These are phyloP conservation scores for Thermomucor indicae-seudaticae DNA, from an alignment of 371 early-diverging fungal species.

Conservation along the genomic window DNA sequence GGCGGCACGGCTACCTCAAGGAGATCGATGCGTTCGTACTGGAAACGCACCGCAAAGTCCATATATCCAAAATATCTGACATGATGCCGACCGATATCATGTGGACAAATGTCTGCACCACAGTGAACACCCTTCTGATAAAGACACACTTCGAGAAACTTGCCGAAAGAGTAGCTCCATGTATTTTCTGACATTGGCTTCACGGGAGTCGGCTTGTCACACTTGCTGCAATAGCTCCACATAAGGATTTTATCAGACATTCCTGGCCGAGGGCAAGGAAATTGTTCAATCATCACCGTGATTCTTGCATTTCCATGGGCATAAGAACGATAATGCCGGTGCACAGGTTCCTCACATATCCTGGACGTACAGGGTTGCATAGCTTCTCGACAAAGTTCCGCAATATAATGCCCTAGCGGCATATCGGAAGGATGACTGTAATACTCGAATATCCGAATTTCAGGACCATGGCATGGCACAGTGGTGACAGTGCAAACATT, in stretches of 20 bases:
- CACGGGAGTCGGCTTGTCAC: conserved; percentile 68
- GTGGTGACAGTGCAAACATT: conserved; percentile 63
- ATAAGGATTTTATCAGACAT: conserved; percentile 80
- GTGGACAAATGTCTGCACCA: conserved; percentile 77
- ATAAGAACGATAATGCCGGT: conserved; percentile 83
- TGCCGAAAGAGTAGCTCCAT: conserved; percentile 95
- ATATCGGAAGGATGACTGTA: conserved; percentile 76
- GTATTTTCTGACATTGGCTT: conserved; percentile 85
- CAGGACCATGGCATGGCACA: conserved; percentile 77
- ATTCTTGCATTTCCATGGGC: conserved; percentile 81
- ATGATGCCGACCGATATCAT: conserved; percentile 80
- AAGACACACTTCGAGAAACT: conserved; percentile 88
- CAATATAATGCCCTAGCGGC: conserved; percentile 86
- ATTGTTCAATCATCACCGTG: conserved; percentile 72
- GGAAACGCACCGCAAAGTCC: conserved; percentile 75
- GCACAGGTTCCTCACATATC: conserved; percentile 73
- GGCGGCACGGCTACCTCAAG: conserved; percentile 87
- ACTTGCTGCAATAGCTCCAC: conserved; percentile 88
- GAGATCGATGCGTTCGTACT: conserved; percentile 72
- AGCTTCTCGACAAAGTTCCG: conserved; percentile 75
- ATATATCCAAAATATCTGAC: conserved; percentile 78
- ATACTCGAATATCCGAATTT: conserved; percentile 78
- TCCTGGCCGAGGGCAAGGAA: conserved; percentile 61
- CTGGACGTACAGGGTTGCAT: conserved; percentile 61
- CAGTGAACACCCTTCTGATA: conserved; percentile 72